Evolutionary conservation across 2,329 filamentous ascomycete species (phyloP).

Genomic region (Fusarium gaditjirri): DNA sequence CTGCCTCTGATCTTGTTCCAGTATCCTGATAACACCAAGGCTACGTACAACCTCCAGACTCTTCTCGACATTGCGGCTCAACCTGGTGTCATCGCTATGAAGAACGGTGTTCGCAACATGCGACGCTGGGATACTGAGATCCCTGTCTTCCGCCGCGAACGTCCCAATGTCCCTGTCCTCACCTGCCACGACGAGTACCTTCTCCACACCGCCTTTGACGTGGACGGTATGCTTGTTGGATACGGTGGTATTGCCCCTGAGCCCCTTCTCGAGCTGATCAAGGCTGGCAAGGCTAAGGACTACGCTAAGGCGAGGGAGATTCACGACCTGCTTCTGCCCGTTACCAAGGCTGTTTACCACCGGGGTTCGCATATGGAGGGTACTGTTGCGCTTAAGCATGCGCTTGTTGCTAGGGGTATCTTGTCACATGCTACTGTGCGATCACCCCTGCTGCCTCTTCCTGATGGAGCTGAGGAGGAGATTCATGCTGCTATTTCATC

Average conservation of each 20-base stretch:
- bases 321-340: slow-evolving; percentile 61
- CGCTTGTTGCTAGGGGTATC: slow-evolving; percentile 61
- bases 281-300: slow-evolving; percentile 60
- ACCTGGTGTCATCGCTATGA: slow-evolving; percentile 65
- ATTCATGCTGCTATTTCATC: slow-evolving; percentile 18
- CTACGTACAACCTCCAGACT: slow-evolving; percentile 62
- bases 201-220: slow-evolving; percentile 62
- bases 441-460: slow-evolving; percentile 54
- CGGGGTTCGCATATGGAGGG: slow-evolving; percentile 66
- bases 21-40: slow-evolving; percentile 64
- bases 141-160: slow-evolving; percentile 60
- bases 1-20: slow-evolving; percentile 64
- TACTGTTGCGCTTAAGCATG: slow-evolving; percentile 63
- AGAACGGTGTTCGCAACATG: slow-evolving; percentile 67
- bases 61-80: slow-evolving; percentile 63
- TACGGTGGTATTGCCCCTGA: slow-evolving; percentile 65
- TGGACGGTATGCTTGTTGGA: slow-evolving; percentile 64
- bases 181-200: slow-evolving; percentile 65
- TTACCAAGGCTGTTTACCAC: slow-evolving; percentile 65
- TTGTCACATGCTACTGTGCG: slow-evolving; percentile 59
- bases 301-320: slow-evolving; percentile 59
- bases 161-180: slow-evolving; percentile 61
- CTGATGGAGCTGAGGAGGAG: slow-evolving; percentile 14
- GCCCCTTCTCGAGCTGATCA: slow-evolving; percentile 60
- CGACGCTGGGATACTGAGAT: slow-evolving; percentile 67